These are phyloP conservation scores for Massariosphaeria phaeospora DNA, from an alignment of 495 filamentous ascomycete species.

Conservation along the genomic window DNA sequence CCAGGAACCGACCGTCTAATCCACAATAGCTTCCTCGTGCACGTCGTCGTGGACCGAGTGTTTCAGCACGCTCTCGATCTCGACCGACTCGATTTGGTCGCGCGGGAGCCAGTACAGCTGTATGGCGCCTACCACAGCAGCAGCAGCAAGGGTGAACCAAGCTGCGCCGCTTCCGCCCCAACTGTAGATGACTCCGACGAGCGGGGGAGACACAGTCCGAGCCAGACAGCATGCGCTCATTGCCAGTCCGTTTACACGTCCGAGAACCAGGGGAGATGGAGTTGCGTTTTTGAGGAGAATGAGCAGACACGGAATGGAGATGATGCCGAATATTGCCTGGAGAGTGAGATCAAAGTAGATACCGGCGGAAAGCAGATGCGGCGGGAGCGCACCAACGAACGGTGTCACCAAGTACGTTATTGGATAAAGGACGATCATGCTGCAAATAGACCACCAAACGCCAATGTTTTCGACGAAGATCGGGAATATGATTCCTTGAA, in stretches of 20 bases:
- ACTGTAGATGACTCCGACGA: constrained; percentile 28
- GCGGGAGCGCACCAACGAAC: constrained; percentile 15
- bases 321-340: constrained; percentile 30
- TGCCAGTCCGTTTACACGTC: constrained; percentile 27
- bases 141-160: constrained; percentile 24
- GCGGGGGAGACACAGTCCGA: constrained; percentile 17
- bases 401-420: constrained; percentile 27
- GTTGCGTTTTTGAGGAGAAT: constrained; percentile 34
- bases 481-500: constrained; percentile 31
- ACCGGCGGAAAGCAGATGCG: constrained; percentile 1
- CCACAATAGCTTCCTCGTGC: background rate
- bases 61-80: constrained; percentile 18
- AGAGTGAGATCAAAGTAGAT: constrained; percentile 26
- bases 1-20: too few relatives aligned
- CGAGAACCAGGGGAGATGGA: constrained; percentile 25
- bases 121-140: constrained; percentile 14
- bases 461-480: constrained; percentile 27
- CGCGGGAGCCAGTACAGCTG: constrained; percentile 27
- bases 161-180: constrained; percentile 22
- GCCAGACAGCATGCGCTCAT: constrained; percentile 28
- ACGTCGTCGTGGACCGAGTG: background rate
- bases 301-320: constrained; percentile 29
- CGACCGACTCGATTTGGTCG: constrained; percentile 3
- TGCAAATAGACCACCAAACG: constrained; percentile 20
- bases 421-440: constrained; percentile 30